phyloP scores from a whole-genome alignment of 345 rosid genomes.

The Populus tremula region DNA sequence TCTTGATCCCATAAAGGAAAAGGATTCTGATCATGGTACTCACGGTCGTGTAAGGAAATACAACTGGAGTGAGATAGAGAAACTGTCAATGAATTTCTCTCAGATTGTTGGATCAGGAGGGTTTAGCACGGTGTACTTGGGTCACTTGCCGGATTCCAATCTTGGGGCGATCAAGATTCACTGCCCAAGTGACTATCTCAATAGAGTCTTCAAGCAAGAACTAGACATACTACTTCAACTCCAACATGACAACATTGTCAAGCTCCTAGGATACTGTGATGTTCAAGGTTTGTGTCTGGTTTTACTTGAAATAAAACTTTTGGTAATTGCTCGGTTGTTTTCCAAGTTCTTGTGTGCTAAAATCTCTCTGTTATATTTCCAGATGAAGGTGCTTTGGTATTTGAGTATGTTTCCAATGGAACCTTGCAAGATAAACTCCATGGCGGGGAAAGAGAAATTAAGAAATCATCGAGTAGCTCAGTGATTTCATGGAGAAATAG shows the following conservation, averaged over 20 bases:
- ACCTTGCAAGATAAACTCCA: conserved; percentile 71
- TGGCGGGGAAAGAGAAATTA: neutral
- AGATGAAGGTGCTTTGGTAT: conserved; percentile 75
- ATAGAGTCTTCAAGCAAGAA: conserved; percentile 62
- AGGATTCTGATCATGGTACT: neutral
- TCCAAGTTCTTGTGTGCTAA: no score
- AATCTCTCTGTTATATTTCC: neutral
- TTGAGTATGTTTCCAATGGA: conserved; percentile 69
- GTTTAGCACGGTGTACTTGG: conserved; percentile 75
- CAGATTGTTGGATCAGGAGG: conserved; percentile 70
- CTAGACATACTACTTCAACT: conserved; percentile 66
- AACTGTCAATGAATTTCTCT: conserved; percentile 49
- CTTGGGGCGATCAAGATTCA: conserved; percentile 69
- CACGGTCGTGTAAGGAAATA: conserved; percentile 33
- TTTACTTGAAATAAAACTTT: neutral
- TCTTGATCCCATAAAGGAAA: neutral
- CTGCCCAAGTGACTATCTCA: conserved; percentile 55
- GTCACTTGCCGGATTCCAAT: conserved; percentile 35
- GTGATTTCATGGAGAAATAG: conserved; percentile 64
- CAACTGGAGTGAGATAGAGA: conserved; percentile 53
- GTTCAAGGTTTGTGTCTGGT: conserved; percentile 42
- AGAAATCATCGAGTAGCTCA: neutral
- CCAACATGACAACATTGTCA: conserved; percentile 65
- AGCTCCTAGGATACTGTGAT: conserved; percentile 70
- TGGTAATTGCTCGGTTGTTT: neutral